Evolutionary conservation across 2,329 filamentous ascomycete genomes (phyloP).

Genomic region (Nemania sp.): DNA sequence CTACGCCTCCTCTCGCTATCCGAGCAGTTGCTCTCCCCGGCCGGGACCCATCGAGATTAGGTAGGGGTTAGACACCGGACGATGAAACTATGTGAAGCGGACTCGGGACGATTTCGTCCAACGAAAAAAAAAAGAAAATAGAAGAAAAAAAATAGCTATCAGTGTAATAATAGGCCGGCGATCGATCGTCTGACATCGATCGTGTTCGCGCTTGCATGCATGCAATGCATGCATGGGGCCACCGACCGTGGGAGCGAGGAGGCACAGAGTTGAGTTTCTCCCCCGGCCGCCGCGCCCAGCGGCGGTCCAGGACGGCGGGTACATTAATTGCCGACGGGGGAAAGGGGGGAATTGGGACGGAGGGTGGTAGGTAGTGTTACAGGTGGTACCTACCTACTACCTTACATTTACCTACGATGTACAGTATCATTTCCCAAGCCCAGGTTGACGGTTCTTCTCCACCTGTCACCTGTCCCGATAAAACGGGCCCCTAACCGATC

Average conservation of each 20-base stretch:
- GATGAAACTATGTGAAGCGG: too few species aligned
- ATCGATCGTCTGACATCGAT: slow-evolving; percentile 6
- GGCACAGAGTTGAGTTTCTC: not conserved
- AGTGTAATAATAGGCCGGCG: not conserved
- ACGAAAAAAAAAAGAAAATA: too few species aligned
- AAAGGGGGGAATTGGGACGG: too few species aligned
- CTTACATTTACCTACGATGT: too few species aligned
- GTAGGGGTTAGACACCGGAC: too few species aligned
- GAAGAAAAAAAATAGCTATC: slow-evolving; percentile 12
- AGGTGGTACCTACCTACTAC: too few species aligned
- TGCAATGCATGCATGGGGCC: slow-evolving; percentile 4
- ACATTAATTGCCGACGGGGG: slow-evolving; percentile 7
- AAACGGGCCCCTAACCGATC: slow-evolving; percentile 5
- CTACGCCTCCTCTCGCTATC: too few species aligned
- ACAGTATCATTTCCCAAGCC: not conserved
- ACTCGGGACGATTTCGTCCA: too few species aligned
- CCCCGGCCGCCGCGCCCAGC: not conserved
- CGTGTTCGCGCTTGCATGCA: not conserved
- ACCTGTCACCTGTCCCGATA: slow-evolving; percentile 10
- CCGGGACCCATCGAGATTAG: too few species aligned
- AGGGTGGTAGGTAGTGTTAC: too few species aligned
- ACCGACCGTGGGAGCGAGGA: not conserved
- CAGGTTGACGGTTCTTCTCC: not conserved
- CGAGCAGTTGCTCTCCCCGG: too few species aligned
- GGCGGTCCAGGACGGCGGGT: not conserved